Evolutionary conservation across 2,329 filamentous ascomycete genomes (phyloP).

Genomic region (Stachybotrys elegans): DNA sequence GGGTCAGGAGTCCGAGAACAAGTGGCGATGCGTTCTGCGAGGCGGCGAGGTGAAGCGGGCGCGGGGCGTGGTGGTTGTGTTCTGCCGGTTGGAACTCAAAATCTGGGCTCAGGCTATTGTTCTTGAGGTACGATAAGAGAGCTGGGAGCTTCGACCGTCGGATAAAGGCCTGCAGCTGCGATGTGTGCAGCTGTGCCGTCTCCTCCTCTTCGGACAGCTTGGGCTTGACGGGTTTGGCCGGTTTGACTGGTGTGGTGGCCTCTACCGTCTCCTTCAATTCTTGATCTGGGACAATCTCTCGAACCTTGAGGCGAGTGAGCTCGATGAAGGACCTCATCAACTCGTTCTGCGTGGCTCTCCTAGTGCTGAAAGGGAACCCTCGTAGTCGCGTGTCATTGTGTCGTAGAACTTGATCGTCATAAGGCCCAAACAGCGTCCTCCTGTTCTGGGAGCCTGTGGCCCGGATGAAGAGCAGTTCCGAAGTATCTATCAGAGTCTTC

Average conservation of each 20-base stretch:
- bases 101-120: conserved; percentile 64
- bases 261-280: conserved; percentile 40
- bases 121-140: conserved; percentile 75
- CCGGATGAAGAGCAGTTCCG: conserved; percentile 81
- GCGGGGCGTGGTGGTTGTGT: conserved; percentile 74
- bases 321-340: conserved; percentile 94
- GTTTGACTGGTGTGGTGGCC: conserved; percentile 17
- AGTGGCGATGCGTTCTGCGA: conserved; percentile 73
- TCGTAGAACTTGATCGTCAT: conserved; percentile 79
- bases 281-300: conserved; percentile 66
- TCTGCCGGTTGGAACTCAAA: conserved; percentile 72
- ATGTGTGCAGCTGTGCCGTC: conserved; percentile 74
- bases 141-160: conserved; percentile 86
- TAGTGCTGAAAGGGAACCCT: conserved; percentile 89
- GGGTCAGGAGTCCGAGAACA: conserved; percentile 70
- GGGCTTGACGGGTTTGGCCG: conserved; percentile 40
- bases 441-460: conserved; percentile 85
- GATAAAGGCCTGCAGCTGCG: conserved; percentile 82
- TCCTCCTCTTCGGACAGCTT: conserved; percentile 81
- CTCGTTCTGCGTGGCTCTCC: conserved; percentile 87
- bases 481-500: conserved; percentile 78
- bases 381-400: conserved; percentile 75
- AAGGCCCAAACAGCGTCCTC: conserved; percentile 82
- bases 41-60: conserved; percentile 80
- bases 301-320: conserved; percentile 83